phyloP scores from a whole-genome alignment of 306 rosid genomes.

The Hippophae gyantsensis region DNA sequence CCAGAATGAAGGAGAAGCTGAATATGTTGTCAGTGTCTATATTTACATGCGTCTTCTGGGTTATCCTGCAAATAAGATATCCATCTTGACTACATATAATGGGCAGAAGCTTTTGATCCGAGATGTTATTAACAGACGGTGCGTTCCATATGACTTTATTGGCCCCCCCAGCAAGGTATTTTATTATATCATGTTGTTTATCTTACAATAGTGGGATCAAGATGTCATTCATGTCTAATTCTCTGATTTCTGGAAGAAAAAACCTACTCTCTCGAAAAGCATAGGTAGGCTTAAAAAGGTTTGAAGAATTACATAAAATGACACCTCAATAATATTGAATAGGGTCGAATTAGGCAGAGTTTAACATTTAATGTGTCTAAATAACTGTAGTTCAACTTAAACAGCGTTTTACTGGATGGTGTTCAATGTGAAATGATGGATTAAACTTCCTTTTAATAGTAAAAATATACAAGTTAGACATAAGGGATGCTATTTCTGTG shows the following conservation, averaged over 20 bases:
- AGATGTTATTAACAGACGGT: constrained; percentile 82
- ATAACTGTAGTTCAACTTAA: no score
- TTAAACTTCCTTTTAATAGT: no score
- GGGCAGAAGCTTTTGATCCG: constrained; percentile 98
- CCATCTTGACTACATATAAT: constrained; percentile 96
- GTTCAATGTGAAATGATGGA: no score
- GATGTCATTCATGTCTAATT: not conserved
- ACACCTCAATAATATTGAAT: no score
- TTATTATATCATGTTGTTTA: not conserved
- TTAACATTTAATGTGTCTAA: no score
- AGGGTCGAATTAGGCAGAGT: no score
- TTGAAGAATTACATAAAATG: no score
- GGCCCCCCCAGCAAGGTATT: constrained; percentile 94
- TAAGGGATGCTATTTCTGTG: no score
- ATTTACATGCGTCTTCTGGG: constrained; percentile 91
- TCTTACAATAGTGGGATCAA: not conserved
- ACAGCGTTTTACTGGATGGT: no score
- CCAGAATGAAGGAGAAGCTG: constrained; percentile 97
- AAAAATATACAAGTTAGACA: no score
- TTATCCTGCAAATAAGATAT: constrained; percentile 90
- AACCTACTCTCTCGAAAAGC: not conserved
- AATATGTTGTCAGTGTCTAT: constrained; percentile 85
- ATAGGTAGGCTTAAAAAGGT: not conserved
- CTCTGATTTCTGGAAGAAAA: not conserved
- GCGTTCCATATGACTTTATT: constrained; percentile 82